Conservation (phyloP, 2,329 filamentous ascomycete genomes). For the Juglanconis juglandina region DNA sequence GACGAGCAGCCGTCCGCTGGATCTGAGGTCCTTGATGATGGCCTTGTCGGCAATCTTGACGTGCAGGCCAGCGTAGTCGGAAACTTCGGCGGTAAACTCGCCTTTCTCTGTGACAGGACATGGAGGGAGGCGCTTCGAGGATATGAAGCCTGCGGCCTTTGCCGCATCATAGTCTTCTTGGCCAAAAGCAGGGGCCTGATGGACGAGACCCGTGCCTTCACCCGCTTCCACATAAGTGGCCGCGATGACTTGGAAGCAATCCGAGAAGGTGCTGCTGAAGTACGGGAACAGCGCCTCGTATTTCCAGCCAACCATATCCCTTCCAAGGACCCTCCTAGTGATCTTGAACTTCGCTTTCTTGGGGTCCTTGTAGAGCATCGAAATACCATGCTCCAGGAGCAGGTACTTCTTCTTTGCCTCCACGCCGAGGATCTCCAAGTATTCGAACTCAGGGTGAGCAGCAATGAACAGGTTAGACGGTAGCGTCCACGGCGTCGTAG, state of each 20-base stretch:
- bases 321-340: slow-evolving; percentile 74
- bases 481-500: slow-evolving; percentile 80
- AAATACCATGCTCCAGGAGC: slow-evolving; percentile 75
- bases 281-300: slow-evolving; percentile 89
- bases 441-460: slow-evolving; percentile 73
- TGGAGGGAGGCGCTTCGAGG: slow-evolving; percentile 73
- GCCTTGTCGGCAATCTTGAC: slow-evolving; percentile 90
- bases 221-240: slow-evolving; percentile 85
- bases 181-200: slow-evolving; percentile 90
- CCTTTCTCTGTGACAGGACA: slow-evolving; percentile 87
- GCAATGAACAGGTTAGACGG: slow-evolving; percentile 73
- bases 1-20: slow-evolving; percentile 70
- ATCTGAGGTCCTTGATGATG: slow-evolving; percentile 86
- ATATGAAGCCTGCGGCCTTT: slow-evolving; percentile 62
- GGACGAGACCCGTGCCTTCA: slow-evolving; percentile 89
- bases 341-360: slow-evolving; percentile 94
- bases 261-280: slow-evolving; percentile 84
- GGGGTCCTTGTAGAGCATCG: slow-evolving; percentile 85
- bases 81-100: slow-evolving; percentile 71
- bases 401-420: slow-evolving; percentile 80
- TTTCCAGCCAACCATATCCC: slow-evolving; percentile 81
- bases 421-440: slow-evolving; percentile 80
- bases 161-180: slow-evolving; percentile 89
- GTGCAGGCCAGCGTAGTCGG: slow-evolving; percentile 80
- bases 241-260: slow-evolving; percentile 79